phyloP scores from a whole-genome alignment of 768 basidiomycete genomes.

The Calocybe gangraenosa region DNA sequence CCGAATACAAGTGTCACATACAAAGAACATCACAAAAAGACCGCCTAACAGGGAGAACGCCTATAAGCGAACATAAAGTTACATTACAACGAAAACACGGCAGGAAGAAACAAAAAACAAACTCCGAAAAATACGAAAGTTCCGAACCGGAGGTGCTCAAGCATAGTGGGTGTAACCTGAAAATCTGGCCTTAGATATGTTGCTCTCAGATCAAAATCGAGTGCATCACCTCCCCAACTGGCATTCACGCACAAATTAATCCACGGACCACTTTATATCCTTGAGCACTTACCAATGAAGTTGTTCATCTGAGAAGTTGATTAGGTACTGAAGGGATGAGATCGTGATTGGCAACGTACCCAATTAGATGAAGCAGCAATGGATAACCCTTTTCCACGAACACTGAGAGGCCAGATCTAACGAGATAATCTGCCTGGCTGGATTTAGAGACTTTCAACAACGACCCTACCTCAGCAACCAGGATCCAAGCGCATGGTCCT shows the following conservation, averaged over 20 bases:
- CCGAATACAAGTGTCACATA: constrained; percentile 25
- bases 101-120: constrained; percentile 15
- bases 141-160: constrained; percentile 57
- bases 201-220: too few relatives aligned
- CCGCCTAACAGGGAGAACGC: constrained; percentile 66
- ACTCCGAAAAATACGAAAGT: constrained; percentile 79
- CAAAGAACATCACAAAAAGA: constrained; percentile 61
- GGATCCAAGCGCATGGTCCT: constrained; percentile 72
- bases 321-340: not conserved
- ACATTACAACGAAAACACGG: too few relatives aligned
- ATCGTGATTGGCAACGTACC: constrained; percentile 29
- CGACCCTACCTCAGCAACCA: constrained; percentile 53
- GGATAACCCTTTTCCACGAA: constrained; percentile 72
- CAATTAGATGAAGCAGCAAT: constrained; percentile 77
- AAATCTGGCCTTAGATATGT: not conserved
- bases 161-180: constrained; percentile 68
- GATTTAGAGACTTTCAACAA: not conserved
- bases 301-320: constrained; percentile 58
- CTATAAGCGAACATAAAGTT: constrained; percentile 21
- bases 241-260: constrained; percentile 1
- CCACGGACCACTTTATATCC: not conserved
- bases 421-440: not conserved
- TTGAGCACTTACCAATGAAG: constrained; percentile 47
- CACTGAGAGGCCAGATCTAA: constrained; percentile 63
- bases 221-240: constrained; percentile 46